Evolutionary conservation across 176 grass and related monocot species (phyloP), one percentile per base, ranked within the genome.

Genomic region (Hsuehochloa calcarea): DNA sequence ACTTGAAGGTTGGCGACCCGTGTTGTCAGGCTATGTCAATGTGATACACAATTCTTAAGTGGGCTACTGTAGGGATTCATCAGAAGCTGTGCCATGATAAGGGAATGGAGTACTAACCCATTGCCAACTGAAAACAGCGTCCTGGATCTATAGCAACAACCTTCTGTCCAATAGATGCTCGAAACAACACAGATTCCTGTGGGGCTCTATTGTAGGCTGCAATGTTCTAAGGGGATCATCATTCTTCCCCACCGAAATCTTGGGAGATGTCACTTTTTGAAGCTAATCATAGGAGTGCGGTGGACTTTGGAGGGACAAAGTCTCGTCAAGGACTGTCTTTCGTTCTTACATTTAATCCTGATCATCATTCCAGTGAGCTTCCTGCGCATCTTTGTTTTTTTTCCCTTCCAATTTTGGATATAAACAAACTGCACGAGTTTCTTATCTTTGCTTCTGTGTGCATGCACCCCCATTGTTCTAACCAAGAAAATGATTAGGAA

Each of bases 211-310:
- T 75, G 26, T 87, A 84, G 82, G 61, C 80, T 88, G 85, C 62
- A 80, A 71, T 90, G 83, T 94, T 93, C 87, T 87, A 90, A 88
- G 38, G 62, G 16, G 68, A 22, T 13, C 92, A 94, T 90, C 82
- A 92, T 94, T 79, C 74, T 47, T 34, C 69, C 82, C 87, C 83
- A 86, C 83, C 15, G 9, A 88, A 82, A 70, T 82, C 49, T 80
- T 50, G 56, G 69, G 60, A 79, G 74, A 80, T 77, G 81, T 87
- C 86, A 73, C 74, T 39, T 88, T 67, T 68, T 68, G 38, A 80
- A 83, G 82, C 75, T 86, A 62, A 90, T 88, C 64, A 87, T 76
- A 60, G 31, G 80, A 82, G 20, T 66, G 34, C 15, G 12, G 75
- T 64, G 50, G 82, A 75, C 87, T 67, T 82, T 84, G 63, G 81